A percentile compares a stretch with the other conserved stretches of the same genome.
Evolutionary conservation across 208 protist species (phyloP).

Genomic region (Leishmania mexicana): DNA sequence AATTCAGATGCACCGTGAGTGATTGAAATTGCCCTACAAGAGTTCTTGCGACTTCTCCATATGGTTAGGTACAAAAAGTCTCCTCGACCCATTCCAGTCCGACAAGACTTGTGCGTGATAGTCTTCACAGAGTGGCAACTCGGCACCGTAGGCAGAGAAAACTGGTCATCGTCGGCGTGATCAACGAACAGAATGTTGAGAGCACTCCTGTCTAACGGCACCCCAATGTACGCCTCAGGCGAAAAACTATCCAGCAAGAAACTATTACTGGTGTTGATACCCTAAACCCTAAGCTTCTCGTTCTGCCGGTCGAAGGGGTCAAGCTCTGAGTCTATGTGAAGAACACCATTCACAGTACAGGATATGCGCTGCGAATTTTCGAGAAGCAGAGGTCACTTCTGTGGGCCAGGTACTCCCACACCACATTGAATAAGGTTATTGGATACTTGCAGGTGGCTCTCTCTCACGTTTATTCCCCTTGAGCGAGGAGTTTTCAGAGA

Average conservation of each 20-base stretch:
- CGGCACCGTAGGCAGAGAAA: constrained; percentile 10
- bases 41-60: not conserved
- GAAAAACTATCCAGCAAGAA: not conserved
- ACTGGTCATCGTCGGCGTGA: constrained; percentile 21
- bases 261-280: not conserved
- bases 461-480: not conserved
- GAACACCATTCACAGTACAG: not conserved
- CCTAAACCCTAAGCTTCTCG: not conserved
- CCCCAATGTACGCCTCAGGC: not conserved
- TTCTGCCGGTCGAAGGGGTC: not conserved
- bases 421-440: not conserved
- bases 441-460: not conserved
- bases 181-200: constrained; percentile 25
- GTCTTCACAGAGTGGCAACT: constrained; percentile 11
- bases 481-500: not conserved
- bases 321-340: not conserved
- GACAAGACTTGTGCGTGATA: constrained; percentile 1
- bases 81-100: constrained; percentile 14
- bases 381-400: not conserved
- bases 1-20: not conserved
- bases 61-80: constrained; percentile 14
- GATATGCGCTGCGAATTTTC: not conserved
- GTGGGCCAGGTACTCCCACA: not conserved
- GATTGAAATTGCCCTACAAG: not conserved
- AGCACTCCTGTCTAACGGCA: constrained; percentile 3